These are phyloP conservation scores for Melaleuca alternifolia DNA, from an alignment of 345 rosid genomes.

Conservation along the genomic window DNA sequence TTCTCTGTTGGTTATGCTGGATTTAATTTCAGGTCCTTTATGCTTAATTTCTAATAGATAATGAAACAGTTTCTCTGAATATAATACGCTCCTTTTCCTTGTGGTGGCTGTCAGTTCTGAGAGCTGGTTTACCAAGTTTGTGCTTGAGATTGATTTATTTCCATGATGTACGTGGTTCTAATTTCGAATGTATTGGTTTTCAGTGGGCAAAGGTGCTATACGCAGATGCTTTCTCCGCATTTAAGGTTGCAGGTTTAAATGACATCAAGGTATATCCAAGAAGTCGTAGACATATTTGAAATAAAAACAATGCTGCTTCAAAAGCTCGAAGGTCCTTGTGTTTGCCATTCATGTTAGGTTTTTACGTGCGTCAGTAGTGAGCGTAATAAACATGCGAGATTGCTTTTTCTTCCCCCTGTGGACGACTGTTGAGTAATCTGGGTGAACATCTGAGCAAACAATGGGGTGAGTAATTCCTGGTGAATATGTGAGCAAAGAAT, in stretches of 20 bases:
- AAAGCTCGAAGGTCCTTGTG: neutral
- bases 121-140: neutral
- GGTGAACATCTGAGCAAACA: neutral
- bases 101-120: neutral
- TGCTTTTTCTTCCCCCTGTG: neutral
- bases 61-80: neutral
- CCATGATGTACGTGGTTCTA: neutral
- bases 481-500: neutral
- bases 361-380: neutral
- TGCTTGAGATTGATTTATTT: neutral
- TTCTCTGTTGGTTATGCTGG: neutral
- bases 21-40: neutral
- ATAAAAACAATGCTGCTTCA: neutral
- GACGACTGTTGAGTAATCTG: neutral
- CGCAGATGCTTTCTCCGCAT: constrained; percentile 94
- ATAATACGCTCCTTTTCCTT: neutral
- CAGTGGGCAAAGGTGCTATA: constrained; percentile 95
- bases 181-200: neutral
- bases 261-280: constrained; percentile 40
- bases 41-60: neutral
- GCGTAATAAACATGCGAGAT: neutral
- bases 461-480: too few relatives aligned
- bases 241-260: constrained; percentile 80
- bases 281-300: neutral
- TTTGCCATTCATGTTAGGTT: neutral